Base-by-base conservation (phyloP, 2,329 filamentous ascomycete species). In the Colletotrichum ledebouriae region DNA sequence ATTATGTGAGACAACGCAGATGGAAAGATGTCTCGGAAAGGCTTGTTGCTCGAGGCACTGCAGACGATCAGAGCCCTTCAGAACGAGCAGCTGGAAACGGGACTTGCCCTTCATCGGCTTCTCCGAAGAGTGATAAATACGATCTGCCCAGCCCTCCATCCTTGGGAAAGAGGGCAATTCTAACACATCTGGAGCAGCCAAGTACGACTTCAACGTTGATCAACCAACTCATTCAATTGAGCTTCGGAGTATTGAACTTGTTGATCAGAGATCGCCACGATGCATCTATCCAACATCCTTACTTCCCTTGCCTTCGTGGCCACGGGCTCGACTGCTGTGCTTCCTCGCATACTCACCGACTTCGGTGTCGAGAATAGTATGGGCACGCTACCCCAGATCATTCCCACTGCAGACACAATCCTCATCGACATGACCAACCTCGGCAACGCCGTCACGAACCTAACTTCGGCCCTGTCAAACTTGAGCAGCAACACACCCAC, bases 11-110 rank as follows among this genome's bases (percentile, higher is more conserved):
- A 61, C 47, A 44, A 37, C 59, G 15, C 37, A 61, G 47, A 34
- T 9, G 59, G 34, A 5, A 34, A 61, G 47, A 17, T 61, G 59
- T 61, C 47, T 61, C 59, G 37, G 59, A 44, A 53, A 33, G 59
- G 59, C 59, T 61, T 61, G 22, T 52, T 52, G 47, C 47, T 53
- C 22, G 47, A 44, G 37, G 47, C 10, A 10, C 5, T 13, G 37
- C 17, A 47, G 34, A 41, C 33, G 10, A 42, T n/a, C 25, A 50
- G 37, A 4, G 59, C 12, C 13, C 11, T 11, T 44, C 37, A 33
- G 57, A 13, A 49, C 44, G 58, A 50, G 15, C 6, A 42, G 58
- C 58, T 60, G 20, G 39, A 7, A 3, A n/a, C 11, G 34, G 39
- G 10, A 9, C 44, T 59, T 29, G 34, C 33, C 37, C 7, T 6